Base-by-base conservation (phyloP, 2,329 filamentous ascomycete species). In the Alternaria metachromatica region DNA sequence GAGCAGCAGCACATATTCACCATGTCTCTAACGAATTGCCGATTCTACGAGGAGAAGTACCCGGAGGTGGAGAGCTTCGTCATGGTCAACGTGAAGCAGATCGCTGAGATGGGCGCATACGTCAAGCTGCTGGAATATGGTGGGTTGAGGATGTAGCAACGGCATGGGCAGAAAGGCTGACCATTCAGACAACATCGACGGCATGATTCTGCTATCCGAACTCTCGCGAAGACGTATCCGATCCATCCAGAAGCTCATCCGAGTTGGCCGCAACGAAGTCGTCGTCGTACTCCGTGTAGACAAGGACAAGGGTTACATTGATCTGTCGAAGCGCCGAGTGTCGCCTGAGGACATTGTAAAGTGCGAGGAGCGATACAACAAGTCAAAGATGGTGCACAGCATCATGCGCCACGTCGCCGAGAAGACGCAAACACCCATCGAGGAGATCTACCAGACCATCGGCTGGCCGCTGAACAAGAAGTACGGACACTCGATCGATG, bases 21-120 rank as follows among this genome's bases (percentile, higher is more conserved):
- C 78, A 97, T 96, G 92, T 96, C 94, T 84, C 89, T 97, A 86
- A 96, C 92, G 81, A 97, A 97, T 85, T 97, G 92, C 84, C 93
- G 94, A 78, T 97, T 96, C 84, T 97, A 97, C 82, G 94, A 97
- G 87, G 93, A 97, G 85, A 97, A 97, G 84, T 97, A 92, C 79
- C 94, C 94, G 63, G 96, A 98, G 87, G 95, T 99, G 81, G 96
- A 99, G 85, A 97, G 93, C 87, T 98, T 97, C 84, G 96, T 99
- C 81, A 99, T 99, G 96, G 96, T 99, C 82, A 99, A 98, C 84
- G 96, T 98, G 77, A 97, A 97, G 89, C 94, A 97, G 90, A 99
- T 99, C 80, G 96, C 96, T 82, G 96, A 99, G 84, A 99, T 99
- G 96, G 96, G 96, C 82, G 96, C 96, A 76, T 99, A 99, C 82